Base-by-base conservation (phyloP, 139 green algal species). In the Chlamydomonas incerta region DNA sequence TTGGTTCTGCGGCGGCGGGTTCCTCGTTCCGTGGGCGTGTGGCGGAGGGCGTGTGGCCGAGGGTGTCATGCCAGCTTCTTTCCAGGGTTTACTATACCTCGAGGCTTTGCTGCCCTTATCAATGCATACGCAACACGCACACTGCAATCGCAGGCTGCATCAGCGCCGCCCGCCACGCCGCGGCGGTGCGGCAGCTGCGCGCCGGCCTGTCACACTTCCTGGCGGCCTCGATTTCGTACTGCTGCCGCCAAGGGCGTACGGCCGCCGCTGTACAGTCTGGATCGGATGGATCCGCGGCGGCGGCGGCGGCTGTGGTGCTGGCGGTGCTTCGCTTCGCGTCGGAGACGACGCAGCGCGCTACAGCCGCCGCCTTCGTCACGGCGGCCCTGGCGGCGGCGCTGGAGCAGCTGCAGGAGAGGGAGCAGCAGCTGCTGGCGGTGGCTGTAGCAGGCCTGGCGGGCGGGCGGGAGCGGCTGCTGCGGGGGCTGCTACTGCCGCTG, bases 401-500 rank as follows among this genome's bases (percentile, higher is more conserved):
- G 24, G 29, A 20, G 29, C 13, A 20, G 63, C 29, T 70, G 63
- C 13, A 50, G 41, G 14, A 18, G 60, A 1, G 3, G 60, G 14
- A 1, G 60, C 55, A 34, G 26, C 60, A 33, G 26, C 60, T 34
- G 24, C 60, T 50, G 41, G 41, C 41, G 41, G 41, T 8, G 41
- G 41, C 41, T 50, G 41, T 50, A 50, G 41, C 26, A 1, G 63
- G 29, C 9, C 4, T 20, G n/a, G 63, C n/a, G n/a, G 63, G 18
- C 18, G 63, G 10, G n/a, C 63, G 18, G 8, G 13, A 11, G 9
- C 63, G 31, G 65, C n/a, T 75, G 65, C 47, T 85, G 29, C 79
- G 79, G 11, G 47, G 79, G 10, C 8, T n/a, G n/a, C 65, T 85
- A 23, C 46, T 85, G 79, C 79, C 79, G 79, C 66, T 85, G 58